Percentiles rank a stretch among this genome's conserved stretches.
phyloP scores from a whole-genome alignment of 106 monocot species.

The Acorus calamus region DNA sequence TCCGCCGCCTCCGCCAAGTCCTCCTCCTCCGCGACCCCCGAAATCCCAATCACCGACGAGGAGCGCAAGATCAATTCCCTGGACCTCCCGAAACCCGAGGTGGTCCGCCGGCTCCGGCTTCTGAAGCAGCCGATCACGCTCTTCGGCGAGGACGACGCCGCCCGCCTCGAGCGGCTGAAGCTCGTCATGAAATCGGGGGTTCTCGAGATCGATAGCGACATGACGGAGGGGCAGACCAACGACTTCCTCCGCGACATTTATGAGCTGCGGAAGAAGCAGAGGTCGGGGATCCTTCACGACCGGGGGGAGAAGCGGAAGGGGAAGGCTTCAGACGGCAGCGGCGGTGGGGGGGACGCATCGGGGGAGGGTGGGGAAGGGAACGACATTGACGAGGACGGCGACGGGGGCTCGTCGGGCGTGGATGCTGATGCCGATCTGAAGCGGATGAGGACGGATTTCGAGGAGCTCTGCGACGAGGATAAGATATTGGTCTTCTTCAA shows the following conservation, averaged over 20 bases:
- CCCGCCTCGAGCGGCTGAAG: slow-evolving; percentile 77
- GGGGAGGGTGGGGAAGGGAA: slow-evolving; percentile 25
- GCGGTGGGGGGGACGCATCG: slow-evolving; percentile 17
- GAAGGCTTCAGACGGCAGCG: slow-evolving; percentile 27
- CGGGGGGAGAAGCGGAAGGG: slow-evolving; percentile 37
- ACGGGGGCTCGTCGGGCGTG: slow-evolving; percentile 41
- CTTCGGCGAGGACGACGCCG: slow-evolving; percentile 89
- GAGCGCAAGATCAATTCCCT: slow-evolving; percentile 64
- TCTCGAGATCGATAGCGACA: slow-evolving; percentile 82
- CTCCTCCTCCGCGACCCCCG: slow-evolving; percentile 13
- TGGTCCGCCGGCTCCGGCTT: slow-evolving; percentile 76
- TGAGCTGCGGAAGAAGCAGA: slow-evolving; percentile 87
- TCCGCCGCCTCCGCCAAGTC: slow-evolving; percentile 1
- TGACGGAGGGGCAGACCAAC: slow-evolving; percentile 91
- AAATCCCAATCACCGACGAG: slow-evolving; percentile 37
- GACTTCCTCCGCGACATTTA: slow-evolving; percentile 93
- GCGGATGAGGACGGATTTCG: slow-evolving; percentile 70
- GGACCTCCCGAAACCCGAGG: slow-evolving; percentile 75
- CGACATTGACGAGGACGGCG: slow-evolving; percentile 36
- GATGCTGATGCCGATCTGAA: slow-evolving; percentile 70
- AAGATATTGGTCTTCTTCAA: slow-evolving; percentile 95
- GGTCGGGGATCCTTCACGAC: slow-evolving; percentile 30
- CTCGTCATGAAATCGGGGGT: slow-evolving; percentile 70
- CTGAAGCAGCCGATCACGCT: slow-evolving; percentile 91
- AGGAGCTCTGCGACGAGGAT: slow-evolving; percentile 86